Base-by-base conservation (phyloP, 139 green algal genomes). In the Chlorella sp. region DNA sequence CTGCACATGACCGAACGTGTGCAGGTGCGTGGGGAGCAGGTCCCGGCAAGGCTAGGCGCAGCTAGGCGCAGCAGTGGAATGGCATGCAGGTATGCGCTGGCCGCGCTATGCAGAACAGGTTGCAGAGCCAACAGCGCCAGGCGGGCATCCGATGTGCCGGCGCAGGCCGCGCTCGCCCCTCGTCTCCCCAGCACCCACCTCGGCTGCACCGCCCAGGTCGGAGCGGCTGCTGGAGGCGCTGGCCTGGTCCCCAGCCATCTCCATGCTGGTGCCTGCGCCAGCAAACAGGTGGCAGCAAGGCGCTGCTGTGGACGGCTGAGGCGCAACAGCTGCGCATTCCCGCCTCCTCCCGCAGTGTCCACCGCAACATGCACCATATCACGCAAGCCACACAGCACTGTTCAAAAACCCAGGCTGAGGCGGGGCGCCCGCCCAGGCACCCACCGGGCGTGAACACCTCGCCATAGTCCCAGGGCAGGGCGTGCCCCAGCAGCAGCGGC, bases 381-480 rank as follows among this genome's bases (percentile, higher is more conserved):
- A n/a, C n/a, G n/a, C n/a, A n/a, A n/a, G n/a, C n/a, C n/a, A n/a
- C 22, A 36, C 72, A 58, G 16, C 14, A 36, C 7, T 32, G 16
- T 36, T 20, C 20, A 30, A 11, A 22, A n/a, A 32, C 32, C 0
- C 14, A 30, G 32, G 13, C 0, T 26, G 1, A 7, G 13, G 69
- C 6, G 69, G 1, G 69, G 41, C 70, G 11, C 41, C 16, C 4
- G 41, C n/a, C 22, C 13, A 34, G 19, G n/a, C 68, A 56, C 83
- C 48, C 62, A 90, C 88, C 88, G 65, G 90, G 88, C 7, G 81
- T 72, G 44, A 88, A 90, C 43, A 93, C 90, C 56, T 89, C 80
- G 28, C 70, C 86, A 40, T 83, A 89, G 74, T 92, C 86, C 67
- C 85, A 86, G 32, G 90, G 87, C 51, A 87, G 85, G 40, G 76